A percentile compares a stretch with the other conserved stretches of the same genome.
Evolutionary conservation across 345 rosid species (phyloP).

Genomic region (Firmiana major): DNA sequence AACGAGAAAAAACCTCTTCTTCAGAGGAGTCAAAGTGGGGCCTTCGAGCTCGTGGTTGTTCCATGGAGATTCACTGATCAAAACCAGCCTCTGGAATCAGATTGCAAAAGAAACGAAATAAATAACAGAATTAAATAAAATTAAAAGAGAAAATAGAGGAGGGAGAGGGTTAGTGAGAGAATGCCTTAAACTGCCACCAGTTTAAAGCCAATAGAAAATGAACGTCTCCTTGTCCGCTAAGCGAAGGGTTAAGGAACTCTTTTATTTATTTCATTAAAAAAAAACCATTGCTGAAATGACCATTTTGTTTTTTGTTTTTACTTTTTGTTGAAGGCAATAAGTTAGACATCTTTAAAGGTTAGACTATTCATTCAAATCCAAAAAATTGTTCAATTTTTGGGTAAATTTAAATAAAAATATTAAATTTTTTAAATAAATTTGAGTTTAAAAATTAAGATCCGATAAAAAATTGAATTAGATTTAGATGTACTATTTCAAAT

Average conservation of each 20-base stretch:
- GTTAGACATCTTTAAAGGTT: too few relatives aligned
- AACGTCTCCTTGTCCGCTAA: background rate
- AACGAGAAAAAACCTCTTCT: background rate
- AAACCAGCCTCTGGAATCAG: background rate
- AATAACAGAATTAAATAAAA: background rate
- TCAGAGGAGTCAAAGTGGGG: background rate
- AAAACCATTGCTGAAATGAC: too few relatives aligned
- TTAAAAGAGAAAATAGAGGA: background rate
- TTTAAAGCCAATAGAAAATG: background rate
- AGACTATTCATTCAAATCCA: too few relatives aligned
- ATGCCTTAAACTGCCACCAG: background rate
- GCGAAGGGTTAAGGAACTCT: background rate
- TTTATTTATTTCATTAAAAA: too few relatives aligned
- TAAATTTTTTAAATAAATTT: too few relatives aligned
- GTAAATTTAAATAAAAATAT: too few relatives aligned
- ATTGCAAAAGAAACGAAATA: background rate
- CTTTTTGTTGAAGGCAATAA: too few relatives aligned
- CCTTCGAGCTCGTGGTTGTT: background rate
- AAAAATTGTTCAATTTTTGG: too few relatives aligned
- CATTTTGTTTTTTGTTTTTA: too few relatives aligned
- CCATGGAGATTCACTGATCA: background rate
- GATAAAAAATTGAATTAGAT: too few relatives aligned
- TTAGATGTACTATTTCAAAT: too few relatives aligned
- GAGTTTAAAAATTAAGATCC: too few relatives aligned
- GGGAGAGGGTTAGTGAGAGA: background rate